Conservation (phyloP, 805 yeast species). For the Saturnispora saitoi region DNA sequence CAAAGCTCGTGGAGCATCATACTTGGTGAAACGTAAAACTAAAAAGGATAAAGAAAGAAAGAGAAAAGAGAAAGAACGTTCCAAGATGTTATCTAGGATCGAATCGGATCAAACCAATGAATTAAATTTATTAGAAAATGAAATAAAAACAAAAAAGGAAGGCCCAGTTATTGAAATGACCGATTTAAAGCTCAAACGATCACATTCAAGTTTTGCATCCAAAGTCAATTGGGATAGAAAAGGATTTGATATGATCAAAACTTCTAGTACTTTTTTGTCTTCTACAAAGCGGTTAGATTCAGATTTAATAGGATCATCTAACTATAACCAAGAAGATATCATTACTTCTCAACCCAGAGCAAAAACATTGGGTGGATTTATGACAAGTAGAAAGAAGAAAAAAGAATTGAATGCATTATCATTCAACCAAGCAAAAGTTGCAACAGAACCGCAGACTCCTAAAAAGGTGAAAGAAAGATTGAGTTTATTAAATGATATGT, state of each 20-base stretch:
- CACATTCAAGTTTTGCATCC: slow-evolving; percentile 19
- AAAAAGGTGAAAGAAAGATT: slow-evolving; percentile 1
- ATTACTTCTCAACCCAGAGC: neutral
- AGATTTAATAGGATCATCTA: neutral
- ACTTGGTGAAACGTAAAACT: slow-evolving; percentile 10
- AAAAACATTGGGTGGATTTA: slow-evolving; percentile 9
- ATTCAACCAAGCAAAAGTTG: slow-evolving; percentile 18
- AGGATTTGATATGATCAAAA: slow-evolving; percentile 27
- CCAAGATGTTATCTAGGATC: neutral
- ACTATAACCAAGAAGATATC: neutral
- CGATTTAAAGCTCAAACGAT: slow-evolving; percentile 17
- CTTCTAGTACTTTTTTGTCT: slow-evolving; percentile 6
- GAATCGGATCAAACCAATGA: neutral
- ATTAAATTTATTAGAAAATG: neutral
- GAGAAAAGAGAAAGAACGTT: slow-evolving; percentile 4
- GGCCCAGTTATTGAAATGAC: slow-evolving; percentile 12
- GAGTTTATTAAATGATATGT: slow-evolving; percentile 3
- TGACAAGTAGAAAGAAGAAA: slow-evolving; percentile 10
- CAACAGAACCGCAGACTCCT: neutral
- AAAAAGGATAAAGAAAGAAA: slow-evolving; percentile 6
- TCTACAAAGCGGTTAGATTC: neutral
- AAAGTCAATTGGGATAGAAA: slow-evolving; percentile 22
- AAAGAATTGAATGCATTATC: slow-evolving; percentile 17
- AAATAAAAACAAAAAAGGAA: slow-evolving; percentile 2
- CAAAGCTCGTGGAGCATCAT: slow-evolving; percentile 26